These are phyloP conservation scores for Lagenidium sp. DNA, from an alignment of 352 stramenopile species.

Conservation along the genomic window DNA sequence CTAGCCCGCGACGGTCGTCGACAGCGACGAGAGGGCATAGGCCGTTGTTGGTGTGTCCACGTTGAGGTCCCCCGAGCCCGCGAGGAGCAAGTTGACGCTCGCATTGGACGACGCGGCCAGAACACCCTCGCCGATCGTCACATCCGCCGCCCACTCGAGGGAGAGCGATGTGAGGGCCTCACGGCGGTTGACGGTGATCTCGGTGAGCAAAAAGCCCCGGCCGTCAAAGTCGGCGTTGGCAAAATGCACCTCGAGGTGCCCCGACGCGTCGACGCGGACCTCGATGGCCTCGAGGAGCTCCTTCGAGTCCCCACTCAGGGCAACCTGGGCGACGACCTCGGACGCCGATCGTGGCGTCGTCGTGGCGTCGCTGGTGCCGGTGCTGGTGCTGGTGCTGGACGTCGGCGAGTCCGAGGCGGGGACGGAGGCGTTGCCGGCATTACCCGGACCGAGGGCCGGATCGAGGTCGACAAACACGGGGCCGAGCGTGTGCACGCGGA, in stretches of 20 bases:
- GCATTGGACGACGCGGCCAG: conserved; percentile 6
- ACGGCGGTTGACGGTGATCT: conserved; percentile 16
- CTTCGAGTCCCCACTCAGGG: conserved; percentile 15
- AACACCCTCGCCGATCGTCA: conserved; percentile 19
- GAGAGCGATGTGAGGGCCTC: conserved; percentile 12
- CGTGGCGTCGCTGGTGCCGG: conserved; percentile 1
- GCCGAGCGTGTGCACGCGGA: conserved; percentile 21
- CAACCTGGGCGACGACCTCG: conserved; percentile 16
- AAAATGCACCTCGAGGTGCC: conserved; percentile 8
- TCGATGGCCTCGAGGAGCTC: conserved; percentile 20
- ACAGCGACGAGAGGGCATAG: conserved; percentile 1
- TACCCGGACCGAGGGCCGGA: conserved; percentile 11
- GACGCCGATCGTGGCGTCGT: no score
- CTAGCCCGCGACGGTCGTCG: conserved; percentile 5
- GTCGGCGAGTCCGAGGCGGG: no score
- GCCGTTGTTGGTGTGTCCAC: conserved; percentile 4
- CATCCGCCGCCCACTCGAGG: conserved; percentile 9
- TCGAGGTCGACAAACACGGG: conserved; percentile 35
- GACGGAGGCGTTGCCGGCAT: no score
- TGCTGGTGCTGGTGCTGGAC: no score
- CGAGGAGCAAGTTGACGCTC: background rate
- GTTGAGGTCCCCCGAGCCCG: conserved; percentile 8
- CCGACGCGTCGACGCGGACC: conserved; percentile 6
- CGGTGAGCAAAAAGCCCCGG: conserved; percentile 22
- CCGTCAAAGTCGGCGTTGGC: conserved; percentile 11